Evolutionary conservation across 192 early-diverging fungal species (phyloP).

Genomic region (Allomyces arbusculus): DNA sequence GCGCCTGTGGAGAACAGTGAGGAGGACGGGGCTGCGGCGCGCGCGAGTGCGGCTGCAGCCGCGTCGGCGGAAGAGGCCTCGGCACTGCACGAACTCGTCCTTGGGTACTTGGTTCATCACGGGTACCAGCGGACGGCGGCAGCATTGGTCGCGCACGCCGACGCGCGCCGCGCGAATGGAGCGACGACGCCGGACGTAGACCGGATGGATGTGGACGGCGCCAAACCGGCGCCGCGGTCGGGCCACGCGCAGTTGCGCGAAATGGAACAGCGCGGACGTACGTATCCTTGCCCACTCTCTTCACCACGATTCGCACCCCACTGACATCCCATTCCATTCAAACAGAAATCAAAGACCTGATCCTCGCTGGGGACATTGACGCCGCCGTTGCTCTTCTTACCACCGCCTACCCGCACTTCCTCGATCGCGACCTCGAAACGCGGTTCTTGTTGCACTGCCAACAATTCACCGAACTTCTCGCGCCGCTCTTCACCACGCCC

Average conservation of each 20-base stretch:
- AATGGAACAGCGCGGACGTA: not conserved
- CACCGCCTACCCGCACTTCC: not conserved
- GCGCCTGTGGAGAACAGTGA: not conserved
- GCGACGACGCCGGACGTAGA: not conserved
- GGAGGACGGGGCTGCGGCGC: slow-evolving; percentile 5
- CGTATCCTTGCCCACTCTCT: not conserved
- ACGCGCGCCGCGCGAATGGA: not conserved
- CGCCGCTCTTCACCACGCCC: not conserved
- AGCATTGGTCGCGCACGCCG: slow-evolving; percentile 25
- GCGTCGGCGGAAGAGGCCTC: too few species aligned
- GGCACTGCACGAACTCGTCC: slow-evolving; percentile 32
- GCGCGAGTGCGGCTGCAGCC: not conserved
- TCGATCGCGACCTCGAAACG: not conserved
- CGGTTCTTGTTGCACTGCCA: not conserved
- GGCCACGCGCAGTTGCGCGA: not conserved
- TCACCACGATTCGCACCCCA: not conserved
- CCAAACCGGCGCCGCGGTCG: not conserved
- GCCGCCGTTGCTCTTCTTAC: not conserved
- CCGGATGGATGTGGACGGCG: not conserved
- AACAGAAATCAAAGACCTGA: not conserved
- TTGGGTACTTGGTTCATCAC: slow-evolving; percentile 63
- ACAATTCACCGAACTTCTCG: not conserved
- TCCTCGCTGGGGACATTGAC: not conserved
- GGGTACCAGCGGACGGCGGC: slow-evolving; percentile 61
- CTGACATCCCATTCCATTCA: not conserved